Evolutionary conservation across 169 alveolate genomes (phyloP).

Genomic region (Plasmodium yoelii): DNA sequence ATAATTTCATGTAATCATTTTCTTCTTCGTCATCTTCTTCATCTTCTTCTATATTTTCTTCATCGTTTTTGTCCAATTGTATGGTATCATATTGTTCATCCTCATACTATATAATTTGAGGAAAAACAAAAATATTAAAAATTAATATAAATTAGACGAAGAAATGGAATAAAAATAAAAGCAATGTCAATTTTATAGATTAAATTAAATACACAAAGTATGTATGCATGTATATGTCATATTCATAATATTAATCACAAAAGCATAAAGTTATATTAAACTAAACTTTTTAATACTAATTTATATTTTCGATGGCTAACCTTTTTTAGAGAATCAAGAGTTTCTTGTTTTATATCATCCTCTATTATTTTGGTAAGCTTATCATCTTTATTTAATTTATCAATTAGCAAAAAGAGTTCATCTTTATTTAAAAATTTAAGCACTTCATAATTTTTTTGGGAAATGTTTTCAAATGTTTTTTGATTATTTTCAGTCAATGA

Average conservation of each 20-base stretch:
- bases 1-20: slow-evolving; percentile 58
- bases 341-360: slow-evolving; percentile 49
- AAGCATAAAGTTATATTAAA: background rate
- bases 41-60: slow-evolving; percentile 7
- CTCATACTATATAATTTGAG: slow-evolving; percentile 45
- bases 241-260: background rate
- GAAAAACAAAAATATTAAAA: slow-evolving; percentile 1
- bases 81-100: slow-evolving; percentile 74
- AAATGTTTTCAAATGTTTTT: slow-evolving; percentile 73
- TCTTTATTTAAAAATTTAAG: slow-evolving; percentile 79
- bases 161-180: background rate
- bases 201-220: background rate
- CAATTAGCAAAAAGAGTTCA: slow-evolving; percentile 78
- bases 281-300: slow-evolving; percentile 2
- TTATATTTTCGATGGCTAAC: slow-evolving; percentile 9
- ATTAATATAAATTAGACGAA: background rate
- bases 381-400: slow-evolving; percentile 77
- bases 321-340: slow-evolving; percentile 45
- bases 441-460: slow-evolving; percentile 75
- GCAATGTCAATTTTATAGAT: too few relatives aligned
- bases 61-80: slow-evolving; percentile 16
- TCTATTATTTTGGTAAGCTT: slow-evolving; percentile 50
- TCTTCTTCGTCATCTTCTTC: slow-evolving; percentile 64
- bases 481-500: slow-evolving; percentile 40
- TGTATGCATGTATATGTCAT: background rate